Evolutionary conservation across 2,329 filamentous ascomycete species (phyloP).

Genomic region (Xylariaceae sp.): DNA sequence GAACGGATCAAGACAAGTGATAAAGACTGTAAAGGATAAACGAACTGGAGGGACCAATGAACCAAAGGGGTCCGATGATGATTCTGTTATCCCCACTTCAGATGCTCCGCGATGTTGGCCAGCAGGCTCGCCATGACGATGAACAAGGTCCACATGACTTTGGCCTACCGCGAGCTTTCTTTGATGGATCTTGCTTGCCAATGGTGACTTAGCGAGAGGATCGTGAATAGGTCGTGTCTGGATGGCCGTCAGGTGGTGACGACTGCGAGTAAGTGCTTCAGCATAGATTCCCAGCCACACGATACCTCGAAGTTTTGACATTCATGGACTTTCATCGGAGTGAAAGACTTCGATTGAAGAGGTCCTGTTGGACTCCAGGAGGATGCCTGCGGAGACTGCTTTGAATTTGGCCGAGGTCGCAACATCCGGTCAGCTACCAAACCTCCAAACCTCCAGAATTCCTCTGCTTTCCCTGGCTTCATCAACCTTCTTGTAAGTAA

Average conservation of each 20-base stretch:
- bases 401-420: constrained; percentile 1
- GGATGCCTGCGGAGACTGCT: constrained; percentile 7
- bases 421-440: background rate
- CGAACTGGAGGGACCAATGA: background rate
- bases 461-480: constrained; percentile 5
- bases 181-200: constrained; percentile 2
- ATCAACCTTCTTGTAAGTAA: background rate
- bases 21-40: constrained; percentile 2
- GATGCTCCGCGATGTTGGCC: constrained; percentile 1
- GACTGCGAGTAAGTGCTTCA: background rate
- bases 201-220: constrained; percentile 8
- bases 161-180: constrained; percentile 4
- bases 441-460: background rate
- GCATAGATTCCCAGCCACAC: background rate
- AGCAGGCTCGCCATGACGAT: constrained; percentile 3
- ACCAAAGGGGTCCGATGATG: background rate
- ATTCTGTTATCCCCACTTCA: constrained; percentile 1
- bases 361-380: constrained; percentile 3
- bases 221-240: constrained; percentile 3
- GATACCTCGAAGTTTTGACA: constrained; percentile 4
- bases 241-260: constrained; percentile 2
- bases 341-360: constrained; percentile 6
- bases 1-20: constrained; percentile 6
- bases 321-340: constrained; percentile 2
- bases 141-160: constrained; percentile 6